Evolutionary conservation across 345 rosid genomes (phyloP).

Genomic region (Trapa bicornis): DNA sequence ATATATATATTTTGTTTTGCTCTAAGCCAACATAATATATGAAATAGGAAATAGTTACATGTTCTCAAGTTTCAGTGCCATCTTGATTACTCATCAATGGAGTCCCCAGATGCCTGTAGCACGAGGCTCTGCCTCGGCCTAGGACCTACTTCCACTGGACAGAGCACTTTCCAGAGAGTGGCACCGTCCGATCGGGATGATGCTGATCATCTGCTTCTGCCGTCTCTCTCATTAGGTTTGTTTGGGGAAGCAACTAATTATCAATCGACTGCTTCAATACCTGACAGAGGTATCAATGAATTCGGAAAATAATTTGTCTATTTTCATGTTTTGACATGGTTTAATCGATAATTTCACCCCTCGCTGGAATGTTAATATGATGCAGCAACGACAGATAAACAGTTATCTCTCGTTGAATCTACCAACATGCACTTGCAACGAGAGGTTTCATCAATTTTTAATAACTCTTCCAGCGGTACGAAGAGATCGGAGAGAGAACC

Average conservation of each 20-base stretch:
- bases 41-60: no score
- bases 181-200: background rate
- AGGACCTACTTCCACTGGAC: background rate
- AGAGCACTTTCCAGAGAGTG: no score
- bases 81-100: background rate
- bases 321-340: background rate
- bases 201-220: background rate
- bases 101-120: background rate
- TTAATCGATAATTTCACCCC: background rate
- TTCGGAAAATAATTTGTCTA: no score
- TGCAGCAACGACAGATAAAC: background rate
- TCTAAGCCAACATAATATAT: no score
- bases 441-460: background rate
- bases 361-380: no score
- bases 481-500: conserved; percentile 8
- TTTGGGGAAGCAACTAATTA: background rate
- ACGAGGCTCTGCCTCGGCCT: conserved; percentile 1
- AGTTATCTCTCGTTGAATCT: background rate
- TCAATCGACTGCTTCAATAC: background rate
- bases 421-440: background rate
- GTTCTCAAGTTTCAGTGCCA: no score
- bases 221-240: background rate
- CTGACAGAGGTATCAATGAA: no score
- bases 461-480: background rate
- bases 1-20: no score